Conservation (phyloP, 352 stramenopile genomes). For the Phytophthora sp. region DNA sequence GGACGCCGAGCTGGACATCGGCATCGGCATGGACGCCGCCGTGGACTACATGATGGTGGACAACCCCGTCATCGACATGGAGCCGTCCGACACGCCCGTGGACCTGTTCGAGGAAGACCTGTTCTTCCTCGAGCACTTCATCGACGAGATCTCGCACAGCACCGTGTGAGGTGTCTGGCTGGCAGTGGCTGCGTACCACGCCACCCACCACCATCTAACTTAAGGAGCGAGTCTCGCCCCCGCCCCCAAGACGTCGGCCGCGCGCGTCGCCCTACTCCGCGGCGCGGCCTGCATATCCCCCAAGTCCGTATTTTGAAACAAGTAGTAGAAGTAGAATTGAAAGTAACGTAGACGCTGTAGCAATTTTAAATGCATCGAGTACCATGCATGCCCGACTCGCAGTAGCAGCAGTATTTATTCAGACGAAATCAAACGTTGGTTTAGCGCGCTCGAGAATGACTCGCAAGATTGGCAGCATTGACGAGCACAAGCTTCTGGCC, state of each 20-base stretch:
- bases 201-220: slow-evolving; percentile 26
- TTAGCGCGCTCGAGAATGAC: background rate
- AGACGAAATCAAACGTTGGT: slow-evolving; percentile 16
- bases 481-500: background rate
- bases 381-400: slow-evolving; percentile 12
- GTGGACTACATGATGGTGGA: slow-evolving; percentile 85
- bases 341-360: slow-evolving; percentile 40
- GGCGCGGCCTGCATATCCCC: slow-evolving; percentile 21
- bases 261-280: background rate
- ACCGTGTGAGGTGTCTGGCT: slow-evolving; percentile 24
- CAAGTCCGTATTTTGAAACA: slow-evolving; percentile 43
- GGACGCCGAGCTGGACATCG: slow-evolving; percentile 75
- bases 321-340: slow-evolving; percentile 38
- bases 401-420: slow-evolving; percentile 28
- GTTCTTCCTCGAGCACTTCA: slow-evolving; percentile 85
- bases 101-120: slow-evolving; percentile 81
- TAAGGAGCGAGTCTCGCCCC: slow-evolving; percentile 22
- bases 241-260: background rate
- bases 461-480: background rate
- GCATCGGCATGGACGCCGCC: slow-evolving; percentile 68
- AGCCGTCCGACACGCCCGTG: slow-evolving; percentile 75
- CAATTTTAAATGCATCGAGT: slow-evolving; percentile 33
- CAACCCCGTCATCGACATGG: slow-evolving; percentile 67
- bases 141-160: slow-evolving; percentile 74
- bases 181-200: background rate